Evolutionary conservation across 176 grass and related monocot genomes (phyloP).

Genomic region (Aegilops bicornis): DNA sequence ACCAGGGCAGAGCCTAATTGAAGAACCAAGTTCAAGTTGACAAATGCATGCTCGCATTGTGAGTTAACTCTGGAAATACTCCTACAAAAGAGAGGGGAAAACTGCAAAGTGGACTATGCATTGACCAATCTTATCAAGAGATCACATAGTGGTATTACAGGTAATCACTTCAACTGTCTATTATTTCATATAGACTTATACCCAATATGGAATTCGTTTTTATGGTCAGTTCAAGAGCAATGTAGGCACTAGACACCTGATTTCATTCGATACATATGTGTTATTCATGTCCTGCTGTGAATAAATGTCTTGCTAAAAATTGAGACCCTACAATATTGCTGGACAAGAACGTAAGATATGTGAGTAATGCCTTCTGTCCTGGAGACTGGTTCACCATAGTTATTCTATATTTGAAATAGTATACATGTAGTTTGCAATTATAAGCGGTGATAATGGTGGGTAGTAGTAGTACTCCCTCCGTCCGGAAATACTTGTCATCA

Average conservation of each 20-base stretch:
- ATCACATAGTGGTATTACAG: background rate
- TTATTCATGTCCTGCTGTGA: background rate
- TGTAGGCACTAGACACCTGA: background rate
- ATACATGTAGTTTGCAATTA: background rate
- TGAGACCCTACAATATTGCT: background rate
- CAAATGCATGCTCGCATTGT: background rate
- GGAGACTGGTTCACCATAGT: background rate
- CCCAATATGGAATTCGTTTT: background rate
- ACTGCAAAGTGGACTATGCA: background rate
- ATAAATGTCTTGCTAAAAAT: background rate
- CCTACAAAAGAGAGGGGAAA: background rate
- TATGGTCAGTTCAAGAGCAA: background rate
- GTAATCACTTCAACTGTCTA: background rate
- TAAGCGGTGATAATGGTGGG: background rate
- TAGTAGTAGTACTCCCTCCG: background rate
- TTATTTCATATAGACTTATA: background rate
- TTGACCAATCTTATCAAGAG: background rate
- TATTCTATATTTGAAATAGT: background rate
- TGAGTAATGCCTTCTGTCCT: background rate
- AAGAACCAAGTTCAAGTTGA: constrained; percentile 27
- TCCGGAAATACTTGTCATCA: too few relatives aligned
- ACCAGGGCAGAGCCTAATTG: constrained; percentile 47
- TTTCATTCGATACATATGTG: background rate
- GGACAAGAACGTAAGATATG: background rate
- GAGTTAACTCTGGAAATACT: constrained; percentile 1